Evolutionary conservation across 2,329 filamentous ascomycete genomes (phyloP).

Genomic region (Fusarium drepaniforme): DNA sequence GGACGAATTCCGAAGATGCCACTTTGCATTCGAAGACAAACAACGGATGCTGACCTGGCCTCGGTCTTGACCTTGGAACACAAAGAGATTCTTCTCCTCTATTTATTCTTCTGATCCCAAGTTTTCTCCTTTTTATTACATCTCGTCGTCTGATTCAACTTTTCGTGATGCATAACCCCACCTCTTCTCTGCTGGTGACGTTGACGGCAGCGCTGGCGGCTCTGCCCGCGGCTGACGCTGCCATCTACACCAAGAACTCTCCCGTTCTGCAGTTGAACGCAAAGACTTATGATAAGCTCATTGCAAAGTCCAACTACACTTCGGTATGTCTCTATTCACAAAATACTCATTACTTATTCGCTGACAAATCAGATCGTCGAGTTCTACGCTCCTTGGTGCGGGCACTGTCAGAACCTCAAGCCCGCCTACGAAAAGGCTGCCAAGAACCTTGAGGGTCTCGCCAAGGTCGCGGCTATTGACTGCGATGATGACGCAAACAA

Average conservation of each 20-base stretch:
- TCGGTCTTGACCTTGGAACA: conserved; percentile 16
- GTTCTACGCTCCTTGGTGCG: conserved; percentile 98
- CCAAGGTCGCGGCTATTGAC: conserved; percentile 93
- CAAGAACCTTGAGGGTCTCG: conserved; percentile 88
- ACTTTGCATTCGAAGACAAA: conserved; percentile 40
- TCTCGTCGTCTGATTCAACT: conserved; percentile 2
- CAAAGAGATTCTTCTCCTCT: conserved; percentile 13
- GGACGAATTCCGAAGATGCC: conserved; percentile 41
- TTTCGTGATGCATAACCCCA: conserved; percentile 65
- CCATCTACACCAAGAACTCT: conserved; percentile 87
- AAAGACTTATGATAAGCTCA: conserved; percentile 84
- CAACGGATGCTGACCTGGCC: conserved; percentile 16
- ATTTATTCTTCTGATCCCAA: background rate
- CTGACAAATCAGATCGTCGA: conserved; percentile 68
- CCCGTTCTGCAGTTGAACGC: conserved; percentile 86
- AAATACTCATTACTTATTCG: background rate
- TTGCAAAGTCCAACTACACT: conserved; percentile 91
- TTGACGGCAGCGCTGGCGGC: conserved; percentile 71
- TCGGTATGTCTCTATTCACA: conserved; percentile 71
- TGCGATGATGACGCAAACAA: conserved; percentile 97
- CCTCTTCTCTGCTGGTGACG: conserved; percentile 58
- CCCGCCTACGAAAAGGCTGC: conserved; percentile 96
- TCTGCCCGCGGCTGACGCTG: conserved; percentile 74
- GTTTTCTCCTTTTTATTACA: background rate
- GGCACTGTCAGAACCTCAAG: conserved; percentile 96